Evolutionary conservation across 768 basidiomycete genomes (phyloP).

Genomic region (Trametes punicea): DNA sequence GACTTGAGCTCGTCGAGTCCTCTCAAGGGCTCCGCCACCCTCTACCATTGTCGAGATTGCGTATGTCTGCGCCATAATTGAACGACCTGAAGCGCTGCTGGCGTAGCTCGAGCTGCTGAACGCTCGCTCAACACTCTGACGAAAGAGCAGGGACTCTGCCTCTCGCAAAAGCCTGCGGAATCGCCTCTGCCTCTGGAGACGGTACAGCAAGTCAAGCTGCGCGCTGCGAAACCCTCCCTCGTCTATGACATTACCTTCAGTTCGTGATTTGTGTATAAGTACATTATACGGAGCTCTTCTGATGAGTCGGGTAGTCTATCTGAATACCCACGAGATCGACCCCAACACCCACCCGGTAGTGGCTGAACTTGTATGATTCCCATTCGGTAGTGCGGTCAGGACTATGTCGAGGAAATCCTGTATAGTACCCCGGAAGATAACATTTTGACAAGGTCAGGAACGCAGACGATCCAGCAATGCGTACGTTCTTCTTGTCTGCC

Average conservation of each 20-base stretch:
- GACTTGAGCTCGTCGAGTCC: too few species aligned
- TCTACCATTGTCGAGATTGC: too few species aligned
- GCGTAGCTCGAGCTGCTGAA: constrained; percentile 46
- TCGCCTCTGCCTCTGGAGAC: constrained; percentile 61
- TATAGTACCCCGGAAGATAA: constrained; percentile 66
- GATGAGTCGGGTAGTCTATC: constrained; percentile 53
- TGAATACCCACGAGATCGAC: constrained; percentile 77
- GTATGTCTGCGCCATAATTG: too few species aligned
- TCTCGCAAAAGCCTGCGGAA: constrained; percentile 66
- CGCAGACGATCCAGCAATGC: constrained; percentile 64
- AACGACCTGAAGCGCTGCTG: too few species aligned
- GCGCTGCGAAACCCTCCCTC: constrained; percentile 76
- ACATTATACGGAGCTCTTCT: neutral
- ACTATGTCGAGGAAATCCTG: neutral
- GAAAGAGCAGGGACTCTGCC: constrained; percentile 57
- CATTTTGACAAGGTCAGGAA: constrained; percentile 83
- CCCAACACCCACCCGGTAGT: constrained; percentile 76
- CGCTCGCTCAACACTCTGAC: constrained; percentile 69
- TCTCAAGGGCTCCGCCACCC: too few species aligned
- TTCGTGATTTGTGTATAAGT: constrained; percentile 34
- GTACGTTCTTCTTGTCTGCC: constrained; percentile 35
- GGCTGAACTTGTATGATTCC: constrained; percentile 65
- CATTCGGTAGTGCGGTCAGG: neutral
- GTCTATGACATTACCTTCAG: constrained; percentile 86
- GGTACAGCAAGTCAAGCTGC: constrained; percentile 79